Evolutionary conservation across 352 stramenopile species (phyloP).

Genomic region (Peronospora belbahrii): DNA sequence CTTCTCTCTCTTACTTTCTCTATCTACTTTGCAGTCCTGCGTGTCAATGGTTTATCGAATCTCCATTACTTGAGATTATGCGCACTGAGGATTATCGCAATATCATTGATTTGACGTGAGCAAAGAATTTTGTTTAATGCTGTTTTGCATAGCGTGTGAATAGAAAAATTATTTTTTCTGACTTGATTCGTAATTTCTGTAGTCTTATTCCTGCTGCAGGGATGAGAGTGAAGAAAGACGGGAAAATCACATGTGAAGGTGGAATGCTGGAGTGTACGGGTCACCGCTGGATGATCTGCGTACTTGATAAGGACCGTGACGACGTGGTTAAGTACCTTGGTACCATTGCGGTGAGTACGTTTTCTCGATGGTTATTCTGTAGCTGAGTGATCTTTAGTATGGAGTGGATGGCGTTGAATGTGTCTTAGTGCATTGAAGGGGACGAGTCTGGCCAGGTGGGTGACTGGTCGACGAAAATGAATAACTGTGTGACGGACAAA

Average conservation of each 20-base stretch:
- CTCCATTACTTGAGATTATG: conserved; percentile 65
- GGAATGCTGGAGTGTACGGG: conserved; percentile 64
- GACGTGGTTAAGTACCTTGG: conserved; percentile 73
- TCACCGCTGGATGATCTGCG: conserved; percentile 61
- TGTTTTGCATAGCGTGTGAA: neutral
- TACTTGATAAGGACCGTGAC: conserved; percentile 63
- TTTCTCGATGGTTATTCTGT: neutral
- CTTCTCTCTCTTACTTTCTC: neutral
- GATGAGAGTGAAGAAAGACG: conserved; percentile 53
- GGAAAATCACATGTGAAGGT: conserved; percentile 50
- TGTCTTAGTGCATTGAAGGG: conserved; percentile 58
- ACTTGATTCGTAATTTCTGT: neutral
- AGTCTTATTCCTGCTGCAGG: conserved; percentile 66
- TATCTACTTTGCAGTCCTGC: conserved; percentile 34
- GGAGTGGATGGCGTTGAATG: neutral
- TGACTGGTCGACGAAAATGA: conserved; percentile 64
- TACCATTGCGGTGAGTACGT: conserved; percentile 48
- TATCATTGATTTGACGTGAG: conserved; percentile 59
- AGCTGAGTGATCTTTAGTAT: neutral
- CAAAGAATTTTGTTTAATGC: neutral
- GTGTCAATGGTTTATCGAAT: conserved; percentile 75
- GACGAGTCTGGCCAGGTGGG: conserved; percentile 59
- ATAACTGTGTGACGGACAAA: conserved; percentile 60
- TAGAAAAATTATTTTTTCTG: neutral
- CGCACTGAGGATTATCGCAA: conserved; percentile 61